Conservation (phyloP, 1,139 yeast species). For the Lodderomyces orthopsilosis region DNA sequence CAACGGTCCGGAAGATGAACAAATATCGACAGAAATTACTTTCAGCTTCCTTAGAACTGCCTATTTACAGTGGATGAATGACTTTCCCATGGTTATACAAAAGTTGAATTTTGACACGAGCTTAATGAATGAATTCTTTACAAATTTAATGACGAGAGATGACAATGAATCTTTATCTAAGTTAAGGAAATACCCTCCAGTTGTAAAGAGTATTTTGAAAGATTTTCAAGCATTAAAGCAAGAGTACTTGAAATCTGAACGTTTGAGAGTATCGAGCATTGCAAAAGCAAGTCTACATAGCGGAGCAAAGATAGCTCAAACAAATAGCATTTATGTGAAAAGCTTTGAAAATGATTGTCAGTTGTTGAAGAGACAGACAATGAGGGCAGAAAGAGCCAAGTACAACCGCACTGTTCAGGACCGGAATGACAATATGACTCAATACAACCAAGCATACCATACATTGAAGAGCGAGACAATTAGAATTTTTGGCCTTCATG, state of each 20-base stretch:
- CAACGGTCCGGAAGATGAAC: conserved; percentile 15
- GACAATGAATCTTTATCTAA: conserved; percentile 36
- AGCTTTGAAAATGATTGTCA: conserved; percentile 48
- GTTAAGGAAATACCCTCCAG: conserved; percentile 31
- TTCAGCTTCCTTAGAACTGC: conserved; percentile 39
- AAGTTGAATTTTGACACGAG: conserved; percentile 18
- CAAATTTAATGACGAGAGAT: conserved; percentile 29
- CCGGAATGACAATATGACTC: conserved; percentile 56
- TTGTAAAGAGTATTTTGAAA: conserved; percentile 26
- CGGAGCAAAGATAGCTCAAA: conserved; percentile 41
- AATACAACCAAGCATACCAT: conserved; percentile 47
- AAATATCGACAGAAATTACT: conserved; percentile 10
- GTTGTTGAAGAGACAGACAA: conserved; percentile 41
- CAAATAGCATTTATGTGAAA: conserved; percentile 35
- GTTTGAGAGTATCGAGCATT: conserved; percentile 32
- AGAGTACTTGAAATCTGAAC: conserved; percentile 20
- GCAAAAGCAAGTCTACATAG: conserved; percentile 32
- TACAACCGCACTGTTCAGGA: conserved; percentile 59
- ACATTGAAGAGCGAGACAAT: conserved; percentile 42
- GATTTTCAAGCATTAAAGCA: conserved; percentile 23
- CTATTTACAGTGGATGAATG: conserved; percentile 31
- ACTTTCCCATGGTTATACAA: conserved; percentile 19
- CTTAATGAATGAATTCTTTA: conserved; percentile 31
- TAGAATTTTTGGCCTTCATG: conserved; percentile 29
- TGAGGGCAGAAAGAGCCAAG: conserved; percentile 47